A percentile compares a stretch with the other conserved stretches of the same genome.
Evolutionary conservation across 495 filamentous ascomycete species (phyloP).

Genomic region (Hypomontagnella monticulosa): DNA sequence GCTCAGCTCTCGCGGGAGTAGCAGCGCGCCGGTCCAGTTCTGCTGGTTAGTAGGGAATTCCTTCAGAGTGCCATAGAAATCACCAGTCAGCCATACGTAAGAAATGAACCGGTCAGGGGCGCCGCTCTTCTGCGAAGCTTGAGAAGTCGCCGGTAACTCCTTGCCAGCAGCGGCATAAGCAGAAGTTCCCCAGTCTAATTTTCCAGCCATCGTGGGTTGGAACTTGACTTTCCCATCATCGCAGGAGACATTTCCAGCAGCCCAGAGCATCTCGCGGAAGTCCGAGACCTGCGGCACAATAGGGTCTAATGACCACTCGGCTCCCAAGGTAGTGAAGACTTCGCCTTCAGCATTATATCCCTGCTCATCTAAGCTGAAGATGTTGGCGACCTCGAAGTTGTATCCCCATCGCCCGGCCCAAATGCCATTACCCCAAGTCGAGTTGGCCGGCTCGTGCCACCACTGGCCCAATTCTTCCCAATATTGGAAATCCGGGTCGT

Average conservation of each 20-base stretch:
- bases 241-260: slow-evolving; percentile 23
- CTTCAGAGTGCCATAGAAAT: slow-evolving; percentile 31
- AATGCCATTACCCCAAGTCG: slow-evolving; percentile 38
- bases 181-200: slow-evolving; percentile 38
- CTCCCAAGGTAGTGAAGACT: slow-evolving; percentile 36
- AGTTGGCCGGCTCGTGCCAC: slow-evolving; percentile 41
- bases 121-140: slow-evolving; percentile 37
- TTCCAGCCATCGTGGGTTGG: slow-evolving; percentile 34
- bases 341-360: slow-evolving; percentile 39
- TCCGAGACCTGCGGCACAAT: slow-evolving; percentile 39
- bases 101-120: slow-evolving; percentile 38
- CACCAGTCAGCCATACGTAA: slow-evolving; percentile 37
- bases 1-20: slow-evolving; percentile 41
- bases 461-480: slow-evolving; percentile 45
- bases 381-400: slow-evolving; percentile 37
- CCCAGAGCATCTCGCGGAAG: slow-evolving; percentile 42
- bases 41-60: slow-evolving; percentile 36
- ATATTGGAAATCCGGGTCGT: slow-evolving; percentile 44
- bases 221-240: slow-evolving; percentile 30
- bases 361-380: slow-evolving; percentile 30
- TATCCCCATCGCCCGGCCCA: slow-evolving; percentile 40
- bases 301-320: slow-evolving; percentile 36
- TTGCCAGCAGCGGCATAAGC: slow-evolving; percentile 41
- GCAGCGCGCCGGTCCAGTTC: slow-evolving; percentile 38
- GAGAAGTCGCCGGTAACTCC: slow-evolving; percentile 33